These are phyloP conservation scores for Colletotrichum gigasporum DNA, from an alignment of 2,329 filamentous ascomycete genomes.

Conservation along the genomic window DNA sequence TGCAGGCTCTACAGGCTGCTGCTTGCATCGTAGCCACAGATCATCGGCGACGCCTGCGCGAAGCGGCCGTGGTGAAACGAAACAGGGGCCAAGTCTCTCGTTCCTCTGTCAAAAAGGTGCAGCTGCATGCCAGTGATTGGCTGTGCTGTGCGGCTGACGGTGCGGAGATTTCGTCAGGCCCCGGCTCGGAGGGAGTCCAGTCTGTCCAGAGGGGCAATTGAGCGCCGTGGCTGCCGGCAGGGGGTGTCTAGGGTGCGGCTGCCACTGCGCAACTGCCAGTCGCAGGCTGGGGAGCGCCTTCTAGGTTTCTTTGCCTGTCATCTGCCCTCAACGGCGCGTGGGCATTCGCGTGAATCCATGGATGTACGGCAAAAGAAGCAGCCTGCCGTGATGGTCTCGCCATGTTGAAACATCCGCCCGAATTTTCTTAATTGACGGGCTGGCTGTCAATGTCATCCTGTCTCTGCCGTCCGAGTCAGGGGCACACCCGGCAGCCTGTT, in stretches of 20 bases:
- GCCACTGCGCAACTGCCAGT: neutral
- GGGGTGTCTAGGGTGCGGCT: too few relatives aligned
- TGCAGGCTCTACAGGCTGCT: too few relatives aligned
- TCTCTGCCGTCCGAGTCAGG: conserved; percentile 14
- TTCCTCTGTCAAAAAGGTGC: conserved; percentile 25
- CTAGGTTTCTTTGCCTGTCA: neutral
- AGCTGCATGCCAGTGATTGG: conserved; percentile 20
- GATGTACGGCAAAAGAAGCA: neutral
- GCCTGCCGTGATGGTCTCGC: neutral
- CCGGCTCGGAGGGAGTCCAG: conserved; percentile 5
- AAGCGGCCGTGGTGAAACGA: conserved; percentile 31
- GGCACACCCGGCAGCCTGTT: conserved; percentile 1
- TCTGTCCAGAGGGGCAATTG: conserved; percentile 1
- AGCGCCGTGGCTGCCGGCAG: conserved; percentile 23
- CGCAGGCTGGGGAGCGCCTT: neutral
- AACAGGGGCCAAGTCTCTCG: conserved; percentile 29
- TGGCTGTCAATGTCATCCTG: conserved; percentile 22
- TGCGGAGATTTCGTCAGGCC: neutral
- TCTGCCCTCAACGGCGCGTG: neutral
- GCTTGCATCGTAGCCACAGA: conserved; percentile 26
- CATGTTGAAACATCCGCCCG: neutral
- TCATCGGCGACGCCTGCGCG: conserved; percentile 23
- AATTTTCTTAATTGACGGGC: neutral
- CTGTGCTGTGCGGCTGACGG: conserved; percentile 24
- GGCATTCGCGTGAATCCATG: neutral